These are phyloP conservation scores for Globisporangium orthogonon DNA, from an alignment of 352 stramenopile species.

Conservation along the genomic window DNA sequence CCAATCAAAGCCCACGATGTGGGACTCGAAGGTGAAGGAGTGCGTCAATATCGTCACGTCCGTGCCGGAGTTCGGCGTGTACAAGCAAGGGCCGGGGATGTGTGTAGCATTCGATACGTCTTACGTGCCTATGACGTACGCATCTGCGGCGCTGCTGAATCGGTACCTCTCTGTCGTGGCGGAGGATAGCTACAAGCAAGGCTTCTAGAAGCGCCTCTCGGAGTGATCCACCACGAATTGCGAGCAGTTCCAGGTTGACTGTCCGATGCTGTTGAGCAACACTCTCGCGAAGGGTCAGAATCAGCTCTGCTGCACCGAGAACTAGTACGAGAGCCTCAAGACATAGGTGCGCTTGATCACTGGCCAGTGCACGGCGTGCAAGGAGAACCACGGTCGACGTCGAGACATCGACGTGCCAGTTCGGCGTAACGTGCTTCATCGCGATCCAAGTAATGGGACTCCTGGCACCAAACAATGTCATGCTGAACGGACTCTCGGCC, in stretches of 20 bases:
- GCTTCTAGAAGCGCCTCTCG: conserved; percentile 69
- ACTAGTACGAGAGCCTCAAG: conserved; percentile 58
- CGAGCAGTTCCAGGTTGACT: conserved; percentile 60
- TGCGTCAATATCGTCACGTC: conserved; percentile 50
- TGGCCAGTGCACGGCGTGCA: conserved; percentile 57
- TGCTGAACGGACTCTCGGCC: conserved; percentile 79
- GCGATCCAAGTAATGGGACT: conserved; percentile 55
- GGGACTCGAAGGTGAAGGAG: conserved; percentile 53
- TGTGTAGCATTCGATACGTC: conserved; percentile 67
- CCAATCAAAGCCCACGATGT: conserved; percentile 44
- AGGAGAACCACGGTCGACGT: conserved; percentile 68
- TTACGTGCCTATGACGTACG: conserved; percentile 35
- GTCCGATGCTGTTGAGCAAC: conserved; percentile 60
- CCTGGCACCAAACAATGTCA: conserved; percentile 52
- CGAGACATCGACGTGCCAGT: conserved; percentile 49
- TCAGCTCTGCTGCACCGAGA: conserved; percentile 72
- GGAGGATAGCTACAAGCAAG: conserved; percentile 42
- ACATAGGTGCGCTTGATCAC: conserved; percentile 52
- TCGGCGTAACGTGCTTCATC: conserved; percentile 19
- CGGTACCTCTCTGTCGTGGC: conserved; percentile 61
- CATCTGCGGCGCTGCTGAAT: conserved; percentile 31
- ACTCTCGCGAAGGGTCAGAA: conserved; percentile 44
- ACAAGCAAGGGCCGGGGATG: conserved; percentile 34
- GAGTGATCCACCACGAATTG: conserved; percentile 53
- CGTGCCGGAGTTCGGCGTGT: conserved; percentile 42